Percentiles rank a stretch among this genome's conserved stretches.
Conservation (phyloP, 352 stramenopile species). For the Phytophthora fragariaefolia region DNA sequence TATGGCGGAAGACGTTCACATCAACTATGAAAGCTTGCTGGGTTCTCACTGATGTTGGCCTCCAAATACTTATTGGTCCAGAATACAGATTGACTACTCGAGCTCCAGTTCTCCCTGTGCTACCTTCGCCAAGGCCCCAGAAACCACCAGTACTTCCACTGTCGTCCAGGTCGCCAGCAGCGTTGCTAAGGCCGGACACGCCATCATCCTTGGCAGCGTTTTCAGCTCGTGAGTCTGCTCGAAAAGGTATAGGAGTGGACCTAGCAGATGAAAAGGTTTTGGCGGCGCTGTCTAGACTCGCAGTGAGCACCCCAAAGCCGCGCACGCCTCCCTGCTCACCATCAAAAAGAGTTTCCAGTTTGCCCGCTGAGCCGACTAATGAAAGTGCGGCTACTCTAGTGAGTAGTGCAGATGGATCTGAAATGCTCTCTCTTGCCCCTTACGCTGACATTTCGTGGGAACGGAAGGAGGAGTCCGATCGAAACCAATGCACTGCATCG, state of each 20-base stretch:
- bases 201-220: slow-evolving; percentile 44
- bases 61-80: slow-evolving; percentile 66
- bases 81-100: slow-evolving; percentile 69
- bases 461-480: slow-evolving; percentile 9
- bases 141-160: slow-evolving; percentile 30
- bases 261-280: slow-evolving; percentile 59
- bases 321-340: slow-evolving; percentile 42
- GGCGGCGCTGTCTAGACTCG: slow-evolving; percentile 48
- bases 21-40: slow-evolving; percentile 64
- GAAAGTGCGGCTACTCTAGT: slow-evolving; percentile 14
- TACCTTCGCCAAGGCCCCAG: slow-evolving; percentile 22
- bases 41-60: slow-evolving; percentile 68
- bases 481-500: not conserved
- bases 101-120: slow-evolving; percentile 40
- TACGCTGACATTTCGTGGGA: slow-evolving; percentile 39
- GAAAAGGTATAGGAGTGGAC: slow-evolving; percentile 55
- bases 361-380: not conserved
- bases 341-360: slow-evolving; percentile 12
- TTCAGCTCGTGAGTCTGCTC: slow-evolving; percentile 47
- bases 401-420: slow-evolving; percentile 30
- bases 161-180: slow-evolving; percentile 33
- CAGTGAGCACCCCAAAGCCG: slow-evolving; percentile 42
- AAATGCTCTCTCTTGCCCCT: slow-evolving; percentile 37
- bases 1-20: slow-evolving; percentile 63
- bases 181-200: slow-evolving; percentile 37